Conservation (phyloP, 768 basidiomycete genomes). For the Suillus tomentosus region DNA sequence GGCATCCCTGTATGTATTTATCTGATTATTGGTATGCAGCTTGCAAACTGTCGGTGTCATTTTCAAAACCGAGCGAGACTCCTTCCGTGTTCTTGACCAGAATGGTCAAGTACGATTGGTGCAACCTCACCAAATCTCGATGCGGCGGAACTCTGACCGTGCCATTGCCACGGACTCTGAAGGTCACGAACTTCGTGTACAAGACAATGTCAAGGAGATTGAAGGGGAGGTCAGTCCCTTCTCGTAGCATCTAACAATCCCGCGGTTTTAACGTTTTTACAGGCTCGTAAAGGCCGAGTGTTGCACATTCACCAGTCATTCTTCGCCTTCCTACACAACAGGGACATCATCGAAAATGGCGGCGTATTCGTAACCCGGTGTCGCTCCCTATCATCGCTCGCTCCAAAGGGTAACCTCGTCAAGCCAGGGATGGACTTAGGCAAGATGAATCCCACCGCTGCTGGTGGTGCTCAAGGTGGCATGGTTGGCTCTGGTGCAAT, state of each 20-base stretch:
- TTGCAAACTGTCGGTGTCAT: conserved; percentile 95
- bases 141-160: conserved; percentile 78
- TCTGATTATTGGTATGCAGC: conserved; percentile 42
- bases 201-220: conserved; percentile 91
- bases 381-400: conserved; percentile 77
- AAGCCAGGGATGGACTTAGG: conserved; percentile 75
- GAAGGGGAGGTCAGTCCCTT: conserved; percentile 73
- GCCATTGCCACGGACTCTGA: conserved; percentile 90
- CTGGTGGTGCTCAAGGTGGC: conserved; percentile 60
- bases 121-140: conserved; percentile 92
- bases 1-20: conserved; percentile 15
- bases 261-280: conserved; percentile 7
- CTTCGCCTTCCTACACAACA: conserved; percentile 92
- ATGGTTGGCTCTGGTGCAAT: conserved; percentile 81
- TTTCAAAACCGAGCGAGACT: conserved; percentile 94
- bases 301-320: conserved; percentile 94
- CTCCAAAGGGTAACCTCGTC: conserved; percentile 78
- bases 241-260: background rate
- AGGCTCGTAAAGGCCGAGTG: conserved; percentile 87
- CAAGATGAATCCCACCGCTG: conserved; percentile 86
- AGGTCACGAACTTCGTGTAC: conserved; percentile 80
- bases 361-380: conserved; percentile 94
- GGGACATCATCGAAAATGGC: conserved; percentile 86
- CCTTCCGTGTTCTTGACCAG: conserved; percentile 95
- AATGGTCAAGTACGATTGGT: conserved; percentile 87